Evolutionary conservation across 306 rosid species (phyloP), one percentile per base, ranked within the genome.

Genomic region (Lathyrus tuberosus): DNA sequence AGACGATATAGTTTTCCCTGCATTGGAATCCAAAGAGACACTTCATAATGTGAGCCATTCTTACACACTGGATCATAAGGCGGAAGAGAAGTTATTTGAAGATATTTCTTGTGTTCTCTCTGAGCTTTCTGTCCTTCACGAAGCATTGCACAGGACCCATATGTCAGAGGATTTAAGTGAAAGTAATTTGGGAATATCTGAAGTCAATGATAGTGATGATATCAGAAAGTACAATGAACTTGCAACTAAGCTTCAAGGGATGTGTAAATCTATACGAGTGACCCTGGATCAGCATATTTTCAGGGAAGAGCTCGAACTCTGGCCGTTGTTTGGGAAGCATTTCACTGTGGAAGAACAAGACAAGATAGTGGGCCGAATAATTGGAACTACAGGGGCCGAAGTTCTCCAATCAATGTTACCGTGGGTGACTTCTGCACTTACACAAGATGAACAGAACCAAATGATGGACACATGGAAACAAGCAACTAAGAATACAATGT

Each of bases 381-480:
- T 95, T 82, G 99, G 99, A 72, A 95, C 99, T 43, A 95, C 99
- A 4, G 99, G 99, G 70, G 99, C 99, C 71, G 99, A 95, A 86
- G 99, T 95, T 72, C 97, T 95, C 60, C 99, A 95, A 69, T 95
- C 99, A 72, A 95, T 95, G 97, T 79, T 95, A 70, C 99, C 99
- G 1, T 95, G 99, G 99, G 99, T 95, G 51, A 95, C 97, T 75
- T 84, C 96, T 67, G 99, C 99, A 59, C 97, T 95, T 71, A 95
- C 97, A 68, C 86, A 89, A 86, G 97, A 95, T 60, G 99, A 95
- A 76, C 99, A 95, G 77, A 95, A 85, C 87, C 83, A 88, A 81
- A 71, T 95, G 99, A 91, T 95, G 95, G 96, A 95, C 73, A 89
- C 97, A 14, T 95, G 99, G 99, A 95, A 95, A 82, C 99, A 95